These are phyloP conservation scores for Primulina huaijiensis DNA, from an alignment of 257 asterid species.

Conservation along the genomic window DNA sequence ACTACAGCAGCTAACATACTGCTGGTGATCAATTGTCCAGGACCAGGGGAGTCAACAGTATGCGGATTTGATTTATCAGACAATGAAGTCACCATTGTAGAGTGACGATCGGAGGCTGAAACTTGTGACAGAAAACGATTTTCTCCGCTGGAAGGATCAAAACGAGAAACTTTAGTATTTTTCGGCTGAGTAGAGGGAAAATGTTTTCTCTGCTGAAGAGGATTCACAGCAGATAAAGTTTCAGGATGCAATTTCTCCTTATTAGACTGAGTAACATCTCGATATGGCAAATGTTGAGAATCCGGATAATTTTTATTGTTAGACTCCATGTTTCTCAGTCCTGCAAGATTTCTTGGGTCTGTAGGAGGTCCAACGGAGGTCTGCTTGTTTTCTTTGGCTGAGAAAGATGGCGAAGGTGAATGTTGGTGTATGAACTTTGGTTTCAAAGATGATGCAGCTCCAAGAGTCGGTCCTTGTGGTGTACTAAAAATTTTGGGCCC, in stretches of 20 bases:
- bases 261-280: slow-evolving; percentile 34
- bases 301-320: slow-evolving; percentile 38
- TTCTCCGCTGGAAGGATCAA: slow-evolving; percentile 26
- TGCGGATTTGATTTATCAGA: slow-evolving; percentile 45
- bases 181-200: slow-evolving; percentile 32
- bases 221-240: slow-evolving; percentile 31
- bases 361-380: slow-evolving; percentile 41
- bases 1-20: slow-evolving; percentile 51
- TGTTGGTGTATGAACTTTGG: slow-evolving; percentile 40
- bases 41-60: slow-evolving; percentile 45
- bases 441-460: slow-evolving; percentile 39
- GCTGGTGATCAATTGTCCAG: slow-evolving; percentile 54
- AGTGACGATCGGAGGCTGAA: slow-evolving; percentile 37
- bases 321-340: slow-evolving; percentile 31
- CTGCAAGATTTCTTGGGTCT: slow-evolving; percentile 62
- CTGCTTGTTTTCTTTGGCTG: slow-evolving; percentile 42
- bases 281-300: slow-evolving; percentile 34
- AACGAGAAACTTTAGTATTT: slow-evolving; percentile 37
- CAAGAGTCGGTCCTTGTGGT: slow-evolving; percentile 39
- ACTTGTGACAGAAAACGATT: slow-evolving; percentile 26
- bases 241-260: slow-evolving; percentile 36
- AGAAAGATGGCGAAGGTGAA: slow-evolving; percentile 48
- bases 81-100: slow-evolving; percentile 36
- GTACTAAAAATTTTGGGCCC: slow-evolving; percentile 35
- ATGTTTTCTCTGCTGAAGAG: slow-evolving; percentile 38